Evolutionary conservation across 306 rosid genomes (phyloP).

Genomic region (Pyrus communis): DNA sequence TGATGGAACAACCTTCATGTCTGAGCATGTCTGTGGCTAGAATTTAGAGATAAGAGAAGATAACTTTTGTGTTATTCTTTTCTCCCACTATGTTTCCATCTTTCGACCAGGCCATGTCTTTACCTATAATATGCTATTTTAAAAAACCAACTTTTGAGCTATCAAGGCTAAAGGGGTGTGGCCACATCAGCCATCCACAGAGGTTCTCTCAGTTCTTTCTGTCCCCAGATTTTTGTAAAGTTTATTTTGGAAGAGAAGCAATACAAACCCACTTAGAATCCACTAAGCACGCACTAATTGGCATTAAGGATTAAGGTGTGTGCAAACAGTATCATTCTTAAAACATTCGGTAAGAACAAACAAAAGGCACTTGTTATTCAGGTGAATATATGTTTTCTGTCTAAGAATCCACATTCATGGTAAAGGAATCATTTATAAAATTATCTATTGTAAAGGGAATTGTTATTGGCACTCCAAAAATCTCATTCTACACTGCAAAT

Average conservation of each 20-base stretch:
- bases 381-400: constrained; percentile 8
- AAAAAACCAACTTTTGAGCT: constrained; percentile 1
- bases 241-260: constrained; percentile 2
- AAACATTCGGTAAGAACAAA: constrained; percentile 9
- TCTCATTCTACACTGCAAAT: no score
- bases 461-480: no score
- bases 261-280: not conserved
- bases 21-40: not conserved
- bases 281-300: not conserved
- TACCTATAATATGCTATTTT: not conserved
- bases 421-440: not conserved
- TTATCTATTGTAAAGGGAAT: not conserved
- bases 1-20: not conserved
- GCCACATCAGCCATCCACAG: constrained; percentile 12
- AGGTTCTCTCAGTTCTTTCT: constrained; percentile 16
- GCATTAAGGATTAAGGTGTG: not conserved
- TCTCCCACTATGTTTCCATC: not conserved
- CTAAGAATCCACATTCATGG: not conserved
- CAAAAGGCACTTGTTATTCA: constrained; percentile 22
- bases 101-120: constrained; percentile 12
- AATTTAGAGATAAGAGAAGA: constrained; percentile 2
- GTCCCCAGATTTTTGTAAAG: not conserved
- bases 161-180: constrained; percentile 8
- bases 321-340: constrained; percentile 9
- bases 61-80: constrained; percentile 5